A percentile compares a stretch with the other conserved stretches of the same genome.
Evolutionary conservation across 2,329 filamentous ascomycete genomes (phyloP).

Genomic region (Fusarium devonianum): DNA sequence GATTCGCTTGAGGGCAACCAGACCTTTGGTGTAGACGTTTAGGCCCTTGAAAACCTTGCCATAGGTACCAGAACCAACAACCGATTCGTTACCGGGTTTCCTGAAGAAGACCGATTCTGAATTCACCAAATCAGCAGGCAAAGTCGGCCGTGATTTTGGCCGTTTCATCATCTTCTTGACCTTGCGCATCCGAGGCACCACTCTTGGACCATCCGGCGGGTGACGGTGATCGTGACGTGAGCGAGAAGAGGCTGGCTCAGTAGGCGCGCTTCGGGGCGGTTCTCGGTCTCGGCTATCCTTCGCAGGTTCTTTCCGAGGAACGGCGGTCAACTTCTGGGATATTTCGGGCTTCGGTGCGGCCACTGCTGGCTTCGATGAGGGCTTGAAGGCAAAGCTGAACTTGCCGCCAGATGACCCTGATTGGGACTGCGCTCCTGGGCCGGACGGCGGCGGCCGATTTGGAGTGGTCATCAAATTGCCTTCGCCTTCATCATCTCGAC

Average conservation of each 20-base stretch:
- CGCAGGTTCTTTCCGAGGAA: constrained; percentile 54
- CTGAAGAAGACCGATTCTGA: constrained; percentile 93
- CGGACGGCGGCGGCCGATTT: constrained; percentile 60
- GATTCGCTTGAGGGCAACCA: constrained; percentile 88
- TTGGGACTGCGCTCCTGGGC: constrained; percentile 59
- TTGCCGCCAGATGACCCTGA: constrained; percentile 66
- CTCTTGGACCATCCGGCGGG: constrained; percentile 47
- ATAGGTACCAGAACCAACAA: constrained; percentile 94
- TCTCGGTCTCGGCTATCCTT: constrained; percentile 52
- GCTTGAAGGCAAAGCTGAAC: constrained; percentile 94
- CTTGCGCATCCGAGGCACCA: constrained; percentile 62
- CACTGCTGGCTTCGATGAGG: constrained; percentile 65
- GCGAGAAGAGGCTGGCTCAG: constrained; percentile 61
- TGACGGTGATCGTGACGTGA: constrained; percentile 46
- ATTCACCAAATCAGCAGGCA: constrained; percentile 74
- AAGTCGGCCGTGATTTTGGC: constrained; percentile 72
- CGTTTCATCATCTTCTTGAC: constrained; percentile 74
- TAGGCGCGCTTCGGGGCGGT: constrained; percentile 58
- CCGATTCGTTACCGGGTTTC: constrained; percentile 96
- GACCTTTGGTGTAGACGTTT: constrained; percentile 86
- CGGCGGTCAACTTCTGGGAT: constrained; percentile 72
- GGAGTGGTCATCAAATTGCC: constrained; percentile 62
- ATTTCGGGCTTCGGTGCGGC: constrained; percentile 70
- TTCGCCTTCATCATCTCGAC: constrained; percentile 52
- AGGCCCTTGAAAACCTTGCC: constrained; percentile 95